Base-by-base conservation (phyloP, 768 basidiomycete genomes). In the Lentinula raphanica region DNA sequence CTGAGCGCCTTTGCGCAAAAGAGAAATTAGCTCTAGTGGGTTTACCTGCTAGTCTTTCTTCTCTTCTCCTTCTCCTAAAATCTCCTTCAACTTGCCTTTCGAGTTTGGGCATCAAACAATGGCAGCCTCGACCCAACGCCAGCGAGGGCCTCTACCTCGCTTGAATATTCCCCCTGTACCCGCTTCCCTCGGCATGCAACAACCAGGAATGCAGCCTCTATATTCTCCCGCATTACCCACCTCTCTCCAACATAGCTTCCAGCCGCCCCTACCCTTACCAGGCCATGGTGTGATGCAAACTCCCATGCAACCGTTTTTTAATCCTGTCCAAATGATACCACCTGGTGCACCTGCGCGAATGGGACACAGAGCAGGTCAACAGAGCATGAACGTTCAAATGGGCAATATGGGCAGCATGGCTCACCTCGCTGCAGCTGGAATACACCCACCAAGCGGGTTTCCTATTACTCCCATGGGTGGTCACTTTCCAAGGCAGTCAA, bases 191-290 rank as follows among this genome's bases (percentile, higher is more conserved):
- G 73, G 70, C 67, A 69, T 79, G 62, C 87, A 85, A 63, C 87
- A 84, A 65, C 83, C 81, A 66, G 73, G 49, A 64, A 45, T 56
- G 40, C 81, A 78, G 61, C 75, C 75, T 51, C 70, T 87, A 63
- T 89, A 77, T 68, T 88, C 88, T 5, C 87, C 88, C 6, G 81
- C 78, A 44, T 70, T 88, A 40, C 86, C 84, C 35, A 82, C 86
- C 0, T 74, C 80, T 53, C 62, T 86, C 23, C 83, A 83, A 63
- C 79, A 79, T 25, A 71, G 78, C 42, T 85, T 82, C 71, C 84
- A 82, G 60, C 82, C 85, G 0, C 68, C 78, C 0, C 82, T 80
- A 60, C 81, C 80, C 32, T 70, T 76, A 60, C 70, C 28, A 64
- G 58, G 77, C 59, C 39, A 67, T 32, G 53, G 72, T 57, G 62